phyloP scores from a whole-genome alignment of 352 stramenopile genomes.

The Pythium plurisporium region DNA sequence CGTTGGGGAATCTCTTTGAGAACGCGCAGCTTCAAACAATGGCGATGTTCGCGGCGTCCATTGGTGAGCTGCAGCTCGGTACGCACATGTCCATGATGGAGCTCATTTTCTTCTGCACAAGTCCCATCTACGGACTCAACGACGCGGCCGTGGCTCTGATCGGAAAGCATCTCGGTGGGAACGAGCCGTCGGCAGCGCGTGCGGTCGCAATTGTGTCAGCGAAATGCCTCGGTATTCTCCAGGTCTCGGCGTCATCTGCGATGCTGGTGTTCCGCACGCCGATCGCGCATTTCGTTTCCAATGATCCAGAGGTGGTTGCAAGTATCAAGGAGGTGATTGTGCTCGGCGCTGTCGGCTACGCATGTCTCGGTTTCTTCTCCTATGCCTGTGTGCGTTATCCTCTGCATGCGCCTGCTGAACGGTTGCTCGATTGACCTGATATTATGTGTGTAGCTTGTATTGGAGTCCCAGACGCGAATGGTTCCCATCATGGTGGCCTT shows the following conservation, averaged over 20 bases:
- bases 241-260: conserved; percentile 13
- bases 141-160: conserved; percentile 58
- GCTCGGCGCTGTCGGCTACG: conserved; percentile 52
- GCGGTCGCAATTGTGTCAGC: conserved; percentile 23
- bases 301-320: conserved; percentile 48
- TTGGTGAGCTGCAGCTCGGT: conserved; percentile 69
- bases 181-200: conserved; percentile 32
- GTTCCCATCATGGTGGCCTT: conserved; percentile 58
- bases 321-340: conserved; percentile 53
- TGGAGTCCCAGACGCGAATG: conserved; percentile 59
- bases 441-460: conserved; percentile 36
- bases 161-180: conserved; percentile 54
- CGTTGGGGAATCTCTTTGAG: conserved; percentile 65
- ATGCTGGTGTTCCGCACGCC: conserved; percentile 37
- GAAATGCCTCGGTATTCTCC: background rate
- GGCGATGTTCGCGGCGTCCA: conserved; percentile 62
- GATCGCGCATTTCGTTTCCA: conserved; percentile 63
- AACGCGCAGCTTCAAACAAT: conserved; percentile 79
- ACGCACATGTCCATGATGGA: conserved; percentile 86
- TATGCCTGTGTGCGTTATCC: conserved; percentile 36
- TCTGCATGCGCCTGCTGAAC: background rate
- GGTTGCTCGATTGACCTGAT: background rate
- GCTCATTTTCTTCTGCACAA: conserved; percentile 85
- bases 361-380: conserved; percentile 80
- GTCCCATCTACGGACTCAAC: conserved; percentile 68